Base-by-base conservation (phyloP, 352 stramenopile genomes). In the Phytophthora cryptogea region DNA sequence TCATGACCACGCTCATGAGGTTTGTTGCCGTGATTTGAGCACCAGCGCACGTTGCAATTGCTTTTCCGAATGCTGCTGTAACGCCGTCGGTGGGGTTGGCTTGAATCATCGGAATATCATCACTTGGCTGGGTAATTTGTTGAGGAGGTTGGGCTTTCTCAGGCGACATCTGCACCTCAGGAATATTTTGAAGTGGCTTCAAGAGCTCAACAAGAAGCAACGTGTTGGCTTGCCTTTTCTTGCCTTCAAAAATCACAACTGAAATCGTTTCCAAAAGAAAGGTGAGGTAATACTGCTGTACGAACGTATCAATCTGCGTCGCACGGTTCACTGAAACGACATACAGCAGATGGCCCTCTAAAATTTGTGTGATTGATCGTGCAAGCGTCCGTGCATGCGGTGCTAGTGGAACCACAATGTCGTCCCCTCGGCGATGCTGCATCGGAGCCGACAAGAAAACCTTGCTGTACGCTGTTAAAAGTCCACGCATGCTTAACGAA, bases 211-310 rank as follows among this genome's bases (percentile, higher is more conserved):
- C 63, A 51, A 95, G 62, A 45, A 93, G 49, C 36, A 94, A 37
- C 2, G 82, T 88, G 41, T 93, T 94, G 5, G 76, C 65, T 63
- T 89, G 83, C 37, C 88, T 90, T 42, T 85, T 89, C 66, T 89
- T 92, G 32, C 67, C 70, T 20, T 93, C 84, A 43, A 94, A 93
- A 10, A 93, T 35, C 4, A 90, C 71, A 35, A 74, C 65, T 32
- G 86, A 80, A 8, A 92, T 78, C 6, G 86, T 94, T 53, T 95
- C 86, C 31, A 95, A 62, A 3, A 94, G 61, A 20, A 90, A 95
- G 10, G 79, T 77, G 3, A 92, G 54, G 39, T 90, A 92, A 50
- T 90, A 94, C 53, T 90, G 81, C 55, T 76, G 80, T 4, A 83
- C 81, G 27, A 91, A 91, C 2, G 54, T 58, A 27, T 88, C 69